phyloP scores from a whole-genome alignment of 345 rosid genomes.

The Rhodamnia argentea region DNA sequence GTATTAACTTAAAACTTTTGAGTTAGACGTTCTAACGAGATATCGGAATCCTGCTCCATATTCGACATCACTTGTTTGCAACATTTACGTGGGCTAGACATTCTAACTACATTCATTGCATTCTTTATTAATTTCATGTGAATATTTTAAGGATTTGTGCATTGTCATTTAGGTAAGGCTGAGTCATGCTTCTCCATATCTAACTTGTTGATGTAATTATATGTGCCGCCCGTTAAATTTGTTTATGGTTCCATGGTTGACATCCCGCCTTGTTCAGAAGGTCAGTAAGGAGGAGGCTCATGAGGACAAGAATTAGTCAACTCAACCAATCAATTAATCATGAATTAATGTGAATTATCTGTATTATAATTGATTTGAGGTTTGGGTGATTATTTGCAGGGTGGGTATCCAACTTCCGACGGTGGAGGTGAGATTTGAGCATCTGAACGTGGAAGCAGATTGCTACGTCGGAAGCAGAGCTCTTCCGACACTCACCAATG shows the following conservation, averaged over 20 bases:
- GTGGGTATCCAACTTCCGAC: slow-evolving; percentile 78
- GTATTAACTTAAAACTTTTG: background rate
- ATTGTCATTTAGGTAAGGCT: background rate
- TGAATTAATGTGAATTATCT: background rate
- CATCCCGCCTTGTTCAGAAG: background rate
- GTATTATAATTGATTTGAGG: background rate
- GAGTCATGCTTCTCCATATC: background rate
- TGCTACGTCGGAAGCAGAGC: slow-evolving; percentile 75
- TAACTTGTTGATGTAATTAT: background rate
- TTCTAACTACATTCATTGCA: background rate
- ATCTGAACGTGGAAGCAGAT: slow-evolving; percentile 59
- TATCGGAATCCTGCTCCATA: background rate
- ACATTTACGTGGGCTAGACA: background rate
- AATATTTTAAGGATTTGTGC: background rate
- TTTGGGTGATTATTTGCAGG: slow-evolving; percentile 22
- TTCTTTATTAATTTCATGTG: background rate
- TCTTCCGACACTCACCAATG: slow-evolving; percentile 68
- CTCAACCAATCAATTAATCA: background rate
- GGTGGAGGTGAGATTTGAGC: slow-evolving; percentile 70
- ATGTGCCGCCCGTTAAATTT: background rate
- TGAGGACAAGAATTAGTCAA: background rate
- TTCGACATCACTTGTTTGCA: background rate
- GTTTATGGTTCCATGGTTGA: background rate
- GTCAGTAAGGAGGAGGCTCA: background rate
- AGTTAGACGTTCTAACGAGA: background rate